Percentiles rank a stretch among this genome's conserved stretches.
phyloP scores from a whole-genome alignment of 805 yeast genomes.

The Saccharomycopsis microspora region DNA sequence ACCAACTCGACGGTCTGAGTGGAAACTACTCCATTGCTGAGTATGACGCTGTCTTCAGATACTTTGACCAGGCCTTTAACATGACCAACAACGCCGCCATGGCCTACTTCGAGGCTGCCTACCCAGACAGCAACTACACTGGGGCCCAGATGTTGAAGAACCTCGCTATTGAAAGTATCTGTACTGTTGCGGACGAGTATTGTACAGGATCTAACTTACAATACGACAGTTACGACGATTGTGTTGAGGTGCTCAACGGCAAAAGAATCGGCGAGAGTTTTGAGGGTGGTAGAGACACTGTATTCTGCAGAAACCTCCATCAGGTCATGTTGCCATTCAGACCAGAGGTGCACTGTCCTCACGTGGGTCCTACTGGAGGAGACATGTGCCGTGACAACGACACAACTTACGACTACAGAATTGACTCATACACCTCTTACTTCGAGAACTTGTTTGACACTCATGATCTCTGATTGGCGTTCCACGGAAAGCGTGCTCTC shows the following conservation, averaged over 20 bases:
- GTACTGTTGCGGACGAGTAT: constrained; percentile 16
- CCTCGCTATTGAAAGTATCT: constrained; percentile 17
- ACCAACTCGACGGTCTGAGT: constrained; percentile 7
- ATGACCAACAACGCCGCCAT: constrained; percentile 10
- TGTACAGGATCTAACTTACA: constrained; percentile 18
- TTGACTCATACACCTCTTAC: constrained; percentile 5
- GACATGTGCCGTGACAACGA: constrained; percentile 20
- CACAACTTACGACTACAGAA: constrained; percentile 11
- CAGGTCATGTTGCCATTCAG: constrained; percentile 20
- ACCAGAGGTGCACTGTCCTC: constrained; percentile 20
- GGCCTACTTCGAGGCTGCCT: constrained; percentile 1
- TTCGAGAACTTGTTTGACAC: constrained; percentile 7
- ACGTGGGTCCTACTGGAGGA: constrained; percentile 20
- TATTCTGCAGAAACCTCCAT: constrained; percentile 20
- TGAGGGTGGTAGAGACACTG: constrained; percentile 21
- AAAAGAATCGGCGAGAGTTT: constrained; percentile 17
- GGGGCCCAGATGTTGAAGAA: constrained; percentile 6
- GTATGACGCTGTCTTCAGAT: constrained; percentile 18
- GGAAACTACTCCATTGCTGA: constrained; percentile 14
- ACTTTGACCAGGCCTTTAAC: constrained; percentile 16
- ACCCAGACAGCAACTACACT: constrained; percentile 1
- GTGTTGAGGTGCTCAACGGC: constrained; percentile 10
- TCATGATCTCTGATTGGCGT: too few species aligned
- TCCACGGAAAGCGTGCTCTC: too few species aligned
- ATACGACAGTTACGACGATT: constrained; percentile 15